Conservation (phyloP, 2,329 filamentous ascomycete genomes). For the Trichoderma arundinaceum region DNA sequence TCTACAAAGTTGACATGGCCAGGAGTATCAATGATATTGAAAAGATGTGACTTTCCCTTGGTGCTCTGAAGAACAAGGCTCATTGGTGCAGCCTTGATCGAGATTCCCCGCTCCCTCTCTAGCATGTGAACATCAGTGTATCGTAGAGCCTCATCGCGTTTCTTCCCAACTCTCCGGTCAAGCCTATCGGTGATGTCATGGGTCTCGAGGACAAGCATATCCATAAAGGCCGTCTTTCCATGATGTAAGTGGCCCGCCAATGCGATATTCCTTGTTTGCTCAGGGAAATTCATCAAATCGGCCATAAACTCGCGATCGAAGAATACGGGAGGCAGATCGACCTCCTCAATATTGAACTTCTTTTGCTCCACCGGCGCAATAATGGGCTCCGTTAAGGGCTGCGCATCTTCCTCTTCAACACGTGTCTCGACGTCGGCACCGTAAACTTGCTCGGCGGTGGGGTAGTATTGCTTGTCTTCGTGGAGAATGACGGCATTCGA, state of each 20-base stretch:
- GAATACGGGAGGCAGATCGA: constrained; percentile 84
- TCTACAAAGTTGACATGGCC: constrained; percentile 99
- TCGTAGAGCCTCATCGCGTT: constrained; percentile 84
- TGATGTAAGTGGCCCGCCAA: constrained; percentile 93
- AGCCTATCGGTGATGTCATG: constrained; percentile 82
- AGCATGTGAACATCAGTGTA: constrained; percentile 93
- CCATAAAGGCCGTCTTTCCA: constrained; percentile 97
- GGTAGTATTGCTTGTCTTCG: constrained; percentile 99
- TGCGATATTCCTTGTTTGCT: constrained; percentile 91
- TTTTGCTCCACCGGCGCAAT: constrained; percentile 92
- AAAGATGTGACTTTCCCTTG: constrained; percentile 89
- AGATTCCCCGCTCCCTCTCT: constrained; percentile 87
- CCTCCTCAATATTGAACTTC: constrained; percentile 94
- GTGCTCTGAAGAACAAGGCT: constrained; percentile 86
- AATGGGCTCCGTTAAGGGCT: constrained; percentile 89
- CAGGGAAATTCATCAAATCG: constrained; percentile 93
- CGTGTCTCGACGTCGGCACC: constrained; percentile 92
- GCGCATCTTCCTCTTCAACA: constrained; percentile 96
- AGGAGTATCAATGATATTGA: constrained; percentile 95
- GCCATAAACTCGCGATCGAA: constrained; percentile 93
- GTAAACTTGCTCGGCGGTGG: constrained; percentile 95
- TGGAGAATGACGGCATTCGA: constrained; percentile 98
- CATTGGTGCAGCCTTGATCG: constrained; percentile 94
- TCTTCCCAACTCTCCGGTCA: constrained; percentile 80
- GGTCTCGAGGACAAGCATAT: constrained; percentile 96